These are phyloP conservation scores for Kodamaea lidongshanica DNA, from an alignment of 805 yeast species.

Conservation along the genomic window DNA sequence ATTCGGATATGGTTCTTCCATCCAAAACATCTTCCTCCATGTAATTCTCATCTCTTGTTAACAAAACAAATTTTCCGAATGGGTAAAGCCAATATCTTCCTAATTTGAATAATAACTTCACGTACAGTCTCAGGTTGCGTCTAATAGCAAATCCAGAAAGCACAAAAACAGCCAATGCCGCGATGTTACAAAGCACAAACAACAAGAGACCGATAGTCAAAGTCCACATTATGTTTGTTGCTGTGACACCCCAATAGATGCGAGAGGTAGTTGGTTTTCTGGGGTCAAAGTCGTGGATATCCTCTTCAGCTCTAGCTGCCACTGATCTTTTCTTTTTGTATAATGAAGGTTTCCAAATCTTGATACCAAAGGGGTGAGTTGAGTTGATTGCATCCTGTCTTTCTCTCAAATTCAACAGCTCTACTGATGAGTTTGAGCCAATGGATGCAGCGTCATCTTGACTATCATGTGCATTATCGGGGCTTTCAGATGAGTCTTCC, in stretches of 20 bases:
- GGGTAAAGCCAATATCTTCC: slow-evolving; percentile 76
- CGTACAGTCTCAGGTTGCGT: slow-evolving; percentile 55
- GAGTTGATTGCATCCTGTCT: slow-evolving; percentile 94
- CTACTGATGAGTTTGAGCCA: slow-evolving; percentile 37
- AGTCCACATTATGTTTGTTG: slow-evolving; percentile 73
- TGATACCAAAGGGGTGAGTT: slow-evolving; percentile 96
- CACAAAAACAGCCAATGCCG: slow-evolving; percentile 42
- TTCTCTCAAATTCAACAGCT: slow-evolving; percentile 82
- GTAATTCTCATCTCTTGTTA: slow-evolving; percentile 74
- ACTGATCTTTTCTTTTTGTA: slow-evolving; percentile 91
- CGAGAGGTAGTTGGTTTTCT: slow-evolving; percentile 27
- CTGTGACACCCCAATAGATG: slow-evolving; percentile 54
- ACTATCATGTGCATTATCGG: too few species aligned
- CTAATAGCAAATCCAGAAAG: slow-evolving; percentile 36
- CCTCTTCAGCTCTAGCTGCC: slow-evolving; percentile 84
- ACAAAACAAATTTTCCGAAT: slow-evolving; percentile 81
- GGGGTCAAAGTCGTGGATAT: slow-evolving; percentile 71
- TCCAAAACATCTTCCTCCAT: slow-evolving; percentile 81
- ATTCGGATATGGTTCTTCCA: slow-evolving; percentile 80
- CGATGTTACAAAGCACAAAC: slow-evolving; percentile 44
- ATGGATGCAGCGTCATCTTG: slow-evolving; percentile 22
- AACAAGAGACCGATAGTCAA: slow-evolving; percentile 64
- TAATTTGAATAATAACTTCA: slow-evolving; percentile 50
- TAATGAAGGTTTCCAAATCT: slow-evolving; percentile 97
- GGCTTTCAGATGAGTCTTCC: slow-evolving; percentile 16